Percentiles rank a stretch among this genome's conserved stretches.
Evolutionary conservation across 495 filamentous ascomycete genomes (phyloP).

Genomic region (Penicillium chermesinum): DNA sequence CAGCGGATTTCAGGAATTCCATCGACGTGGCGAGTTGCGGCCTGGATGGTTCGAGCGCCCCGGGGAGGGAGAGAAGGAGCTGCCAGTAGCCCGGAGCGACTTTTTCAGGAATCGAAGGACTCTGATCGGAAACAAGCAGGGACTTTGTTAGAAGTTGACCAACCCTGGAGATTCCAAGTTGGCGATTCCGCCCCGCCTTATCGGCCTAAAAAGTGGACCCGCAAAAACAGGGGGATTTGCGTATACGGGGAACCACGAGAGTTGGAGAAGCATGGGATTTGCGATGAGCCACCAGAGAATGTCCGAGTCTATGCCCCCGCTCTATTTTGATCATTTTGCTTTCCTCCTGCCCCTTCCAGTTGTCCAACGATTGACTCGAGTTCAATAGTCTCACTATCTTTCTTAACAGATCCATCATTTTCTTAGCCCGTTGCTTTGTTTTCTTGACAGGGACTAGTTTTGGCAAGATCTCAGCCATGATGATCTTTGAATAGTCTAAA

Average conservation of each 20-base stretch:
- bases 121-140: background rate
- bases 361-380: too few relatives aligned
- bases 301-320: too few relatives aligned
- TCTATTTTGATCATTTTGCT: too few relatives aligned
- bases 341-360: too few relatives aligned
- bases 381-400: too few relatives aligned
- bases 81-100: slow-evolving; percentile 6
- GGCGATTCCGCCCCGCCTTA: slow-evolving; percentile 17
- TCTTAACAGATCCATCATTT: too few relatives aligned
- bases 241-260: background rate
- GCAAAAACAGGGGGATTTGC: slow-evolving; percentile 2
- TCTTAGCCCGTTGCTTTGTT: too few relatives aligned
- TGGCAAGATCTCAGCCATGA: too few relatives aligned
- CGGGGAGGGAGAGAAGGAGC: background rate
- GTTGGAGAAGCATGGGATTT: too few relatives aligned
- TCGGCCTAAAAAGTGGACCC: slow-evolving; percentile 12
- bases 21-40: slow-evolving; percentile 41
- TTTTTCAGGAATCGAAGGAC: background rate
- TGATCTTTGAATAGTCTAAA: too few relatives aligned
- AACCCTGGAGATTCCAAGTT: background rate
- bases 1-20: slow-evolving; percentile 97
- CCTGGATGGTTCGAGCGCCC: slow-evolving; percentile 7
- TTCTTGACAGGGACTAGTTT: too few relatives aligned
- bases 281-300: too few relatives aligned
- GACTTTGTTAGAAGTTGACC: background rate